Evolutionary conservation across 2,329 filamentous ascomycete species (phyloP), one percentile per base, ranked within the genome.

Genomic region (Onygenales sp.): DNA sequence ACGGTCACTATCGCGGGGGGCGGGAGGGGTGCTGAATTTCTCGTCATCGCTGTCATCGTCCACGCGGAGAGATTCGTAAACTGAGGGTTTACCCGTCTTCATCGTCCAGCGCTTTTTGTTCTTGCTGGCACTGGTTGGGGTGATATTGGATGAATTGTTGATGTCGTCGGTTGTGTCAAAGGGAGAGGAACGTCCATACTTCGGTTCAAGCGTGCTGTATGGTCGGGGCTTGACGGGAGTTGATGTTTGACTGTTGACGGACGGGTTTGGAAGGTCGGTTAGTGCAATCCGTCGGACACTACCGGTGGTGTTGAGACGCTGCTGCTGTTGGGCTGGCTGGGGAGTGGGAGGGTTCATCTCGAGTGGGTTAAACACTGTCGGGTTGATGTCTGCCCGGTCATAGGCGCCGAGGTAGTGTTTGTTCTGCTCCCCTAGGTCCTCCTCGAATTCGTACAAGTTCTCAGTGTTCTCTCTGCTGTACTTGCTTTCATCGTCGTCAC

Each of bases 271-370:
- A 9, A 67, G 67, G 47, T 68, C 66, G 1, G 58, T 60, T 8
- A 72, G 57, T 1, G 61, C 63, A 56, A 61, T 56, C 21, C 69
- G 70, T 13, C 62, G 61, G n/a, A 63, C 56, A 11, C 57, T 59
- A 9, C 60, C 58, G 37, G 61, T 63, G 14, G 52, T 52, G 14
- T 59, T 61, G 9, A 65, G 58, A 27, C 21, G 21, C 1, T 61
- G 57, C 6, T 55, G 50, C 37, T 57, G 54, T n/a, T 62, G 58
- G 14, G 61, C 51, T 7, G 68, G 68, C 42, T 65, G 65, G 2
- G 73, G 73, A 6, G 71, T 73, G 17, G 73, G 72, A 21, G 73
- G 73, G 50, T 76, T 76, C 63, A 76, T 69, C 54, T 65, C 67
- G 14, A 76, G 62, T 2, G 74, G 74, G 42, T 74, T 72, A n/a